Base-by-base conservation (phyloP, 2,329 filamentous ascomycete genomes). In the Arachnopeziza araneosa region DNA sequence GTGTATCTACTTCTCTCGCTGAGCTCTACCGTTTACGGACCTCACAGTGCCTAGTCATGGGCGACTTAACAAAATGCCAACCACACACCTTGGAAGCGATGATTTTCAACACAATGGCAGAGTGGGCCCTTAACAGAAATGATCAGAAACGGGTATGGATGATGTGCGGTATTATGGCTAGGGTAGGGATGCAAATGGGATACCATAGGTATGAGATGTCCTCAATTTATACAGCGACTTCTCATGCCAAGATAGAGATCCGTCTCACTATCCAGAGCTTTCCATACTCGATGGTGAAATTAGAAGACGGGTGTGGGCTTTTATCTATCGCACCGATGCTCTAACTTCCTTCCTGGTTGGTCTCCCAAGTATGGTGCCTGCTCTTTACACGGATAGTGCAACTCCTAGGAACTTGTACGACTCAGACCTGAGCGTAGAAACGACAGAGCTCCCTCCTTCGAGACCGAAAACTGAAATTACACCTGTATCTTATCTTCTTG, bases 271-370 rank as follows among this genome's bases (percentile, higher is more conserved):
- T 70, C 81, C 86, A 1, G 83, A 82, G 19, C 81, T 93, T 53
- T 82, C 85, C 0, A 84, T 88, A 5, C 91, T 91, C 66, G 83
- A 91, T 74, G 89, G 84, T 78, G 90, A 93, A 75, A 91, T 88
- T 82, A 78, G 86, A 62, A 77, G 85, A 36, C 77, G 86, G 60
- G 79, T 83, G 1, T 89, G 86, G 90, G 83, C 85, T 12, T 78
- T 89, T 52, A 79, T 93, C 30, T 80, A 87, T 58, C 87, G 89
- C 75, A 80, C 83, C 17, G 90, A 93, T 70, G 78, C 89, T 30
- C 77, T 91, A 50, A 89, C 91, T 68, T 93, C 90, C 0, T 87
- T 90, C 62, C 87, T 90, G 68, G 79, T 80, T 62, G 81, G 80
- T 7, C 64, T 82, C 30, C 78, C 78, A 23, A 74, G 75, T 2